Base-by-base conservation (phyloP, 2,329 filamentous ascomycete species). In the Tolypocladium tropicale region DNA sequence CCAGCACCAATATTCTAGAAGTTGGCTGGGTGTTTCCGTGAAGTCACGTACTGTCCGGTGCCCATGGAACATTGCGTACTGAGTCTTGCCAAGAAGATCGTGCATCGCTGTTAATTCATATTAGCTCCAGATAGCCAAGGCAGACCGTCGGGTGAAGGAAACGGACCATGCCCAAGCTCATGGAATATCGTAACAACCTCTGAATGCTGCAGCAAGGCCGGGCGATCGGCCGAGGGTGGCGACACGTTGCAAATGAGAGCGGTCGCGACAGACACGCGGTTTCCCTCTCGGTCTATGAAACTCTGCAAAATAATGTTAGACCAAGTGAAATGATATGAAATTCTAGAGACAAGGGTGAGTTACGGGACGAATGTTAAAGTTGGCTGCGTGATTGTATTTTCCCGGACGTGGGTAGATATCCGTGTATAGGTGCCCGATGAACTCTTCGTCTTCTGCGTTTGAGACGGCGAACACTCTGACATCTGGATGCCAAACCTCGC, bases 1-100 rank as follows among this genome's bases (percentile, higher is more conserved):
- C 72, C 72, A 74, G 58, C 70, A 73, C 68, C 70, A 74, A 53
- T 73, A 67, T 60, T 74, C 72, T 2, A 74, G 66, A 67, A 74
- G 72, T 56, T 73, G 70, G 30, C 67, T 70, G 1, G 72, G 72
- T 10, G 68, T 69, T 55, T 74, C 72, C 14, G 66, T 66, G 52
- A 74, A 74, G 58, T 74, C 72, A 18, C 61, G 58, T 23, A 66
- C 63, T 7, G 64, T 64, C 28, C 58, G 61, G 1, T 68, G 67
- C 32, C 70, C 72, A 54, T 74, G 71, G 58, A 71, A 72, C 16
- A 64, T 59, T 14, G 66, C 61, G 55, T 68, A 74, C 21, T 61
- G 60, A 2, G 69, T 71, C 37, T 64, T 64, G 12, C 67, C 62
- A 16, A 71, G 65, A 32, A 73, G 65, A 55, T 73, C 70, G 55